Evolutionary conservation across 768 basidiomycete genomes (phyloP).

Genomic region (Rhizopogon salebrosus): DNA sequence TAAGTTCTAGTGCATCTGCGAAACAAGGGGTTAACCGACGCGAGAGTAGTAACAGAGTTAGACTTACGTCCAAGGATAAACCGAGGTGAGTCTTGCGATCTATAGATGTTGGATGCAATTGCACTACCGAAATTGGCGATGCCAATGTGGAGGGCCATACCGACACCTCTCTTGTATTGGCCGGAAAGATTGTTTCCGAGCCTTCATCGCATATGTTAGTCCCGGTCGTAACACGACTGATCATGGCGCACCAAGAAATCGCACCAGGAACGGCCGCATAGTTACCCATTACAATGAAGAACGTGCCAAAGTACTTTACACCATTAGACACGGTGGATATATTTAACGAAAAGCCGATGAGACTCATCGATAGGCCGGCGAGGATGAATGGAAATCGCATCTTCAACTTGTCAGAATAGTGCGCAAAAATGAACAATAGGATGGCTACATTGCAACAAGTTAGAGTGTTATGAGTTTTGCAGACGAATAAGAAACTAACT

Average conservation of each 20-base stretch:
- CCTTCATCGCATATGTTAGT: background rate
- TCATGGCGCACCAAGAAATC: slow-evolving; percentile 44
- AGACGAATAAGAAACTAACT: slow-evolving; percentile 35
- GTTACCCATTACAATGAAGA: slow-evolving; percentile 53
- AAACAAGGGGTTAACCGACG: background rate
- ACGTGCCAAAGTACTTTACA: slow-evolving; percentile 66
- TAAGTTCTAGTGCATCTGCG: slow-evolving; percentile 56
- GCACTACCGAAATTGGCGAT: slow-evolving; percentile 59
- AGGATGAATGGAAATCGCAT: slow-evolving; percentile 57
- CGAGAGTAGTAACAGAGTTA: background rate
- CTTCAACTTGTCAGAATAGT: slow-evolving; percentile 49
- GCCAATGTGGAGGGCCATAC: slow-evolving; percentile 9
- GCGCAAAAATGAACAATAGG: slow-evolving; percentile 44
- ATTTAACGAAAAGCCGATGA: slow-evolving; percentile 58
- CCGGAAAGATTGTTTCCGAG: slow-evolving; percentile 7
- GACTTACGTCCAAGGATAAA: slow-evolving; percentile 55
- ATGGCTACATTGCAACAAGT: slow-evolving; percentile 35
- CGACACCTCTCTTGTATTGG: slow-evolving; percentile 5
- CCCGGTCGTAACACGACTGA: background rate
- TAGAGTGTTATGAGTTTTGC: background rate
- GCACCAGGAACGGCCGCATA: slow-evolving; percentile 57
- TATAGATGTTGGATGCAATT: slow-evolving; percentile 58
- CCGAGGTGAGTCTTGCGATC: slow-evolving; percentile 49
- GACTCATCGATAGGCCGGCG: slow-evolving; percentile 40
- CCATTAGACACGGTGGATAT: slow-evolving; percentile 45